These are phyloP conservation scores for Salvia hispanica DNA, from an alignment of 257 asterid species.

Conservation along the genomic window DNA sequence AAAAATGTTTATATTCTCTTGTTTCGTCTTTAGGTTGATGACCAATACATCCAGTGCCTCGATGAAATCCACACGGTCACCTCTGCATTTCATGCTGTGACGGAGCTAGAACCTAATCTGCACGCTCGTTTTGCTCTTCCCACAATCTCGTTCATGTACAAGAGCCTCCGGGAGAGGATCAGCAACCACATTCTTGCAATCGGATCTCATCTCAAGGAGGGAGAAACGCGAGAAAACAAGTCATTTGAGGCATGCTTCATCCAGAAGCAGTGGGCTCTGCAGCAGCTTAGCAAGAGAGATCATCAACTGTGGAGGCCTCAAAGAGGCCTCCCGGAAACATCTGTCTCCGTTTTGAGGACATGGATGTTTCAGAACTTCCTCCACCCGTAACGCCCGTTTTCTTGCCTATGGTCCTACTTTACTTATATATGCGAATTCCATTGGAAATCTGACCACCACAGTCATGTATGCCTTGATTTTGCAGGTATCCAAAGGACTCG, in stretches of 20 bases:
- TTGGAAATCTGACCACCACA: no score
- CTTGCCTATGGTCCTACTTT: neutral
- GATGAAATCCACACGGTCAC: conserved; percentile 77
- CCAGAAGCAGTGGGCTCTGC: conserved; percentile 88
- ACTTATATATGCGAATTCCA: no score
- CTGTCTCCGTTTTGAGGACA: conserved; percentile 84
- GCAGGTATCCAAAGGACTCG: conserved; percentile 86
- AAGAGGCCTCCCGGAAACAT: conserved; percentile 88
- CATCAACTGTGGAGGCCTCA: conserved; percentile 87
- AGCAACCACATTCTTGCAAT: conserved; percentile 64
- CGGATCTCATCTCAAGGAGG: conserved; percentile 42
- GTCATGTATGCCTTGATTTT: conserved; percentile 7
- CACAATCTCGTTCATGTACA: conserved; percentile 62
- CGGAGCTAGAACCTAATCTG: conserved; percentile 72
- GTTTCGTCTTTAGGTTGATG: conserved; percentile 55
- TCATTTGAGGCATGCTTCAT: conserved; percentile 56
- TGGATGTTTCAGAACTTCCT: conserved; percentile 97
- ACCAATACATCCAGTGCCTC: conserved; percentile 67
- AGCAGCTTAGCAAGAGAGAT: conserved; percentile 74
- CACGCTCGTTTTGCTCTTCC: conserved; percentile 73
- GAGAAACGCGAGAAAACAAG: conserved; percentile 40
- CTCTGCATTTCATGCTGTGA: conserved; percentile 75
- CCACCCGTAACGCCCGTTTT: conserved; percentile 61
- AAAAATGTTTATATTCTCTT: no score
- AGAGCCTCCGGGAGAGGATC: conserved; percentile 68